These are phyloP conservation scores for Xanthoconium stramineum DNA, from an alignment of 768 basidiomycete genomes.

Conservation along the genomic window DNA sequence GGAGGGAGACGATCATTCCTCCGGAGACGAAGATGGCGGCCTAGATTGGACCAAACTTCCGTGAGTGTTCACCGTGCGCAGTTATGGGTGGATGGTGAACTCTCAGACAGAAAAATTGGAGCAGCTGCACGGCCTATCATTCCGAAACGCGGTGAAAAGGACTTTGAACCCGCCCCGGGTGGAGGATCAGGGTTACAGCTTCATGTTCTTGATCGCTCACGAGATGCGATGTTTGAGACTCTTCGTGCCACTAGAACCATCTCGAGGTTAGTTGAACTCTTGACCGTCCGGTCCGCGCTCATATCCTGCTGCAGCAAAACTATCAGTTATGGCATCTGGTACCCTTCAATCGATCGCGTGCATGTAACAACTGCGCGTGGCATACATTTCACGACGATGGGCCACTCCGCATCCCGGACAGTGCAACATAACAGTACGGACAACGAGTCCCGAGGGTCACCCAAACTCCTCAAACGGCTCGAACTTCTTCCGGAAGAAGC, in stretches of 20 bases:
- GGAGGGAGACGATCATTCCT: constrained; percentile 44
- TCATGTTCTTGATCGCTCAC: constrained; percentile 74
- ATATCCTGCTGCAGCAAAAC: constrained; percentile 50
- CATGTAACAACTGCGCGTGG: constrained; percentile 75
- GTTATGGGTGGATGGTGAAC: constrained; percentile 4
- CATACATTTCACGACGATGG: constrained; percentile 79
- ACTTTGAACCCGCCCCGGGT: constrained; percentile 78
- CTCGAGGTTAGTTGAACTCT: constrained; percentile 53
- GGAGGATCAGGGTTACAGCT: constrained; percentile 73
- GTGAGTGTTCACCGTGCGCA: constrained; percentile 34
- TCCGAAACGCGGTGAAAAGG: constrained; percentile 96
- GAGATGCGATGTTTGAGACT: constrained; percentile 86
- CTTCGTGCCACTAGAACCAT: constrained; percentile 70
- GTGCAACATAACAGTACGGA: constrained; percentile 30
- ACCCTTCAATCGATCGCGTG: constrained; percentile 58
- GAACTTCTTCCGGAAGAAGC: constrained; percentile 95
- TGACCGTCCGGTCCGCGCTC: background rate
- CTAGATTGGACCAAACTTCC: constrained; percentile 82
- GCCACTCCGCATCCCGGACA: constrained; percentile 66
- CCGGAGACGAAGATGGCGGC: constrained; percentile 71
- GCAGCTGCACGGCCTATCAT: constrained; percentile 61
- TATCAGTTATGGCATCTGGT: constrained; percentile 80
- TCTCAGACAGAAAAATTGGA: constrained; percentile 18
- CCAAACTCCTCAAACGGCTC: constrained; percentile 58
- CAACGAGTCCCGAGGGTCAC: background rate